Conservation (phyloP, 495 filamentous ascomycete genomes). For the Cercophora sp. region DNA sequence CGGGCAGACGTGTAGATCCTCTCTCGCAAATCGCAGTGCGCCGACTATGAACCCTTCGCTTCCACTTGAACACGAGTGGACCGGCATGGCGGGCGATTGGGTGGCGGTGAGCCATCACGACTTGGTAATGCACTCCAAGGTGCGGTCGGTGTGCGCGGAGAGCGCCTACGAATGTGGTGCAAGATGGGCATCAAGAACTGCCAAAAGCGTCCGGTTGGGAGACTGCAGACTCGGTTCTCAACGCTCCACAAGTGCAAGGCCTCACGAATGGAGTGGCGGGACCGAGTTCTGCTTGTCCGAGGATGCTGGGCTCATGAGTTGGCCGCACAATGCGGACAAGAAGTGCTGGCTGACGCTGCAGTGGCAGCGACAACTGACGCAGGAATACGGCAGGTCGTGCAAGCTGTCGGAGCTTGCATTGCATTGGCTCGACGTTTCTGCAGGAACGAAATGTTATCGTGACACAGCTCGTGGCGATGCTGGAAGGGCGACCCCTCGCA, state of each 20-base stretch:
- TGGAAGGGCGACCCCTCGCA: no score
- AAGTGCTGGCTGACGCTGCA: neutral
- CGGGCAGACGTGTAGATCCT: no score
- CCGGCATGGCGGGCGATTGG: no score
- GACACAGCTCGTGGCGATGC: slow-evolving; percentile 24
- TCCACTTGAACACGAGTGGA: no score
- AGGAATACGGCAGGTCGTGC: slow-evolving; percentile 20
- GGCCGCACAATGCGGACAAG: slow-evolving; percentile 10
- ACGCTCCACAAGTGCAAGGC: slow-evolving; percentile 13
- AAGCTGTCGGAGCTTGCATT: slow-evolving; percentile 6
- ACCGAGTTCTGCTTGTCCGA: slow-evolving; percentile 3
- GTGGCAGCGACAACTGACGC: slow-evolving; percentile 7
- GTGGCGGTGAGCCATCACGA: no score
- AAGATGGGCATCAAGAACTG: neutral
- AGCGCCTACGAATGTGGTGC: no score
- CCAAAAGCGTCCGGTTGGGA: slow-evolving; percentile 1
- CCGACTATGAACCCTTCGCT: no score
- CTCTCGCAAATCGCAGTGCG: no score
- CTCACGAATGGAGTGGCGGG: neutral
- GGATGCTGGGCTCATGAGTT: slow-evolving; percentile 6
- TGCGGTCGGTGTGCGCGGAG: no score
- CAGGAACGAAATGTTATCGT: slow-evolving; percentile 22
- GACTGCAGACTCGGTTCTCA: slow-evolving; percentile 4
- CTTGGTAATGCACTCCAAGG: no score
- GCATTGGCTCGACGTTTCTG: slow-evolving; percentile 18